phyloP scores from a whole-genome alignment of 2,329 filamentous ascomycete species.

The Aurifilum marmelostoma region DNA sequence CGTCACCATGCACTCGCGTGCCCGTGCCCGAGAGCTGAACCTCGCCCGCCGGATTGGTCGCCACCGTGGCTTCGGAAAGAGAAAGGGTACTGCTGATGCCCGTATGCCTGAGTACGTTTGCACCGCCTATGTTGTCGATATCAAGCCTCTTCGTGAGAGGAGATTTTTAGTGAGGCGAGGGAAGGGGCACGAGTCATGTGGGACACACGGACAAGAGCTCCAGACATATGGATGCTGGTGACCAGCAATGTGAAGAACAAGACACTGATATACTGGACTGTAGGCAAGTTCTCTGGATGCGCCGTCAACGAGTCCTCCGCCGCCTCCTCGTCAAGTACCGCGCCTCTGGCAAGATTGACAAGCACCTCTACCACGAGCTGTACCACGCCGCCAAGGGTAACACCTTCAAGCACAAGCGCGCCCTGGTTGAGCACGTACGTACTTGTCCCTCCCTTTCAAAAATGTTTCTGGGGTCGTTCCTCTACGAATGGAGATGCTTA shows the following conservation, averaged over 20 bases:
- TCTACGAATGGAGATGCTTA: background rate
- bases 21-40: slow-evolving; percentile 93
- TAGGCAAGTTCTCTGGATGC: slow-evolving; percentile 99
- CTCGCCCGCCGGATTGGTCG: slow-evolving; percentile 92
- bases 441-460: slow-evolving; percentile 23
- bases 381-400: slow-evolving; percentile 99
- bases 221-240: background rate
- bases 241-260: background rate
- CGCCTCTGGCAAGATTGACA: slow-evolving; percentile 99
- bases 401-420: slow-evolving; percentile 99
- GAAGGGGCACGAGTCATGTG: slow-evolving; percentile 5
- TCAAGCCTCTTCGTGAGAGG: background rate
- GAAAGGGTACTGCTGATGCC: slow-evolving; percentile 99
- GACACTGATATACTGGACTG: slow-evolving; percentile 39
- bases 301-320: slow-evolving; percentile 97
- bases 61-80: slow-evolving; percentile 99
- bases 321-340: slow-evolving; percentile 99
- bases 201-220: slow-evolving; percentile 18
- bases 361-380: slow-evolving; percentile 99
- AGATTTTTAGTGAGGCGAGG: slow-evolving; percentile 2
- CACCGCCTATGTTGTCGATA: background rate
- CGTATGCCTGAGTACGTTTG: slow-evolving; percentile 94
- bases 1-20: slow-evolving; percentile 99
- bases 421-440: slow-evolving; percentile 99
- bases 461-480: too few species aligned